phyloP scores from a whole-genome alignment of 768 basidiomycete species.

The Termitomyces sp. region DNA sequence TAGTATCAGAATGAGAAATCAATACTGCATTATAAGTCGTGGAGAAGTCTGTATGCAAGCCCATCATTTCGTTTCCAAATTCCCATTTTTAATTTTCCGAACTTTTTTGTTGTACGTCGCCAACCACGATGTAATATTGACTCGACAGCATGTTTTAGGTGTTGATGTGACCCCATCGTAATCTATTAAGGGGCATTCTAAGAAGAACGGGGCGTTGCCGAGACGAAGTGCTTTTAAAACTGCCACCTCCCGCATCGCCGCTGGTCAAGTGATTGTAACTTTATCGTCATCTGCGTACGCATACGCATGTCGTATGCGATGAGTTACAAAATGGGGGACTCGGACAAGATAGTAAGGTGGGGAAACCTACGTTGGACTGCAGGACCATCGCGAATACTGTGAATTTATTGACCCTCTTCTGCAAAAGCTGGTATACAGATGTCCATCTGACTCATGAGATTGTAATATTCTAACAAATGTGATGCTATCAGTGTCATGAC shows the following conservation, averaged over 20 bases:
- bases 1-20: no score
- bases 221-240: conserved; percentile 31
- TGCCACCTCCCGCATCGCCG: conserved; percentile 32
- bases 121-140: conserved; percentile 26
- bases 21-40: conserved; percentile 19
- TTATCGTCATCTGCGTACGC: conserved; percentile 30
- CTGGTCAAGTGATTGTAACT: conserved; percentile 30
- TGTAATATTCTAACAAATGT: conserved; percentile 23
- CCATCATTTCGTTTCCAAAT: conserved; percentile 26
- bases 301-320: conserved; percentile 31
- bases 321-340: conserved; percentile 34
- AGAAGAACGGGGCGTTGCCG: conserved; percentile 20
- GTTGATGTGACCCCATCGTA: conserved; percentile 11
- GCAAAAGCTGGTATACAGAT: conserved; percentile 36
- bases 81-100: conserved; percentile 21
- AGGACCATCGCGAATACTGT: conserved; percentile 33
- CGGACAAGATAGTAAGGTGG: background rate
- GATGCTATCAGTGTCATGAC: background rate
- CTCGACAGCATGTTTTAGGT: conserved; percentile 16
- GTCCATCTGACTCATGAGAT: conserved; percentile 30
- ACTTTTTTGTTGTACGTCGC: conserved; percentile 19
- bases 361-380: conserved; percentile 27
- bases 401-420: conserved; percentile 24
- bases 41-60: conserved; percentile 23
- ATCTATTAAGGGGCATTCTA: conserved; percentile 10